Percentiles rank a stretch among this genome's conserved stretches.
Evolutionary conservation across 306 rosid genomes (phyloP).

Genomic region (Rosa chinensis): DNA sequence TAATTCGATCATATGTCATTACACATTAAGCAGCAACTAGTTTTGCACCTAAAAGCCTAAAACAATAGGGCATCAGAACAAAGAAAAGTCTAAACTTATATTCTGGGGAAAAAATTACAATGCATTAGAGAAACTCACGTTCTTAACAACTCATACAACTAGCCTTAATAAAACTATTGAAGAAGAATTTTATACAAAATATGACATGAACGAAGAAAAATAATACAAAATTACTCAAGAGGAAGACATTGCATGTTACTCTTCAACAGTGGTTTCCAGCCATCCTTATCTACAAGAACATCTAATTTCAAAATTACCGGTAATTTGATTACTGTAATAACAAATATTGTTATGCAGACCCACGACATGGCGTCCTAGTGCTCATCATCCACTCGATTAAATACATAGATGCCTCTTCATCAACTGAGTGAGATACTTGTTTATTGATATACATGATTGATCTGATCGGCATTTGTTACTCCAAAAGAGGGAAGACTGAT

Average conservation of each 20-base stretch:
- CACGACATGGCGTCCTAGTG: neutral
- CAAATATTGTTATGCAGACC: neutral
- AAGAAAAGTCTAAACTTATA: too few relatives aligned
- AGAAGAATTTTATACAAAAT: conserved; percentile 7
- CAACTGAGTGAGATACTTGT: conserved; percentile 5
- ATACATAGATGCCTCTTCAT: conserved; percentile 8
- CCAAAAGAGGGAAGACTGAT: neutral
- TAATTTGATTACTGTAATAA: conserved; percentile 6
- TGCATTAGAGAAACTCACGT: conserved; percentile 4
- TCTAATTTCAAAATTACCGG: conserved; percentile 2
- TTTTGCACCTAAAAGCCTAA: too few relatives aligned
- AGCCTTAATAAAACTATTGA: neutral
- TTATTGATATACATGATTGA: conserved; percentile 1
- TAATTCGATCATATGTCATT: too few relatives aligned
- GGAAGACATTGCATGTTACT: neutral
- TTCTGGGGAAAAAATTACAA: too few relatives aligned
- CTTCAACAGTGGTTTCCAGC: neutral
- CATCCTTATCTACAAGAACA: conserved; percentile 27
- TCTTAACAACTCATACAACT: conserved; percentile 1
- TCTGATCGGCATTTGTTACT: conserved; percentile 4
- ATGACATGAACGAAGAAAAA: neutral
- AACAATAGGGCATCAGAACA: too few relatives aligned
- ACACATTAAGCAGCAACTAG: too few relatives aligned
- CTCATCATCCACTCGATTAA: conserved; percentile 6
- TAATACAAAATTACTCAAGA: neutral